Percentiles rank a stretch among this genome's conserved stretches.
phyloP scores from a whole-genome alignment of 2,329 filamentous ascomycete genomes.

The Macrophomina phaseolina region DNA sequence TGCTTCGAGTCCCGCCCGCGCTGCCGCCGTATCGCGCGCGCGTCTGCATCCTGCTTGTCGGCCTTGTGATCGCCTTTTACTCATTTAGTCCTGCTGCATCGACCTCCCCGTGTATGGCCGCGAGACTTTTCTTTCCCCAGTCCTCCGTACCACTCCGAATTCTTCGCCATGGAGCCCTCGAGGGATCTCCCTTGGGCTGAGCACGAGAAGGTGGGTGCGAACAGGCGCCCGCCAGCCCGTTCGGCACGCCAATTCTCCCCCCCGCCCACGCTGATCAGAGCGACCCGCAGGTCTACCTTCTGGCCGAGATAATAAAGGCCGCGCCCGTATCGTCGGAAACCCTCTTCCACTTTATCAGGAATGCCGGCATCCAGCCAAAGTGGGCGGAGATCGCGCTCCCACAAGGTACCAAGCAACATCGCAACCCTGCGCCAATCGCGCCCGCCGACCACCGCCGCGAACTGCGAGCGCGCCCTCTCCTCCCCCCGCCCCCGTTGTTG shows the following conservation, averaged over 20 bases:
- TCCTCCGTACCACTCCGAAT: conserved; percentile 34
- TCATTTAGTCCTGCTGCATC: conserved; percentile 45
- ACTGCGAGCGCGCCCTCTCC: background rate
- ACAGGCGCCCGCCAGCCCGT: conserved; percentile 24
- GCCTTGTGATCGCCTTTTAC: conserved; percentile 42
- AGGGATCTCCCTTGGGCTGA: conserved; percentile 52
- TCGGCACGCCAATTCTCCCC: conserved; percentile 1
- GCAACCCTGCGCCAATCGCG: conserved; percentile 20
- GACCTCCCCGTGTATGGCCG: conserved; percentile 28
- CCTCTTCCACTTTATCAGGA: conserved; percentile 52
- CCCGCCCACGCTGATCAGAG: conserved; percentile 23
- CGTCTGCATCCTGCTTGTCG: conserved; percentile 31
- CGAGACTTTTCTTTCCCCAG: conserved; percentile 36
- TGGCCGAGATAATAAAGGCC: conserved; percentile 60
- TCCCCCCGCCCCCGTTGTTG: background rate
- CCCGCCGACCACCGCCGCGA: conserved; percentile 11
- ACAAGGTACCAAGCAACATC: conserved; percentile 47
- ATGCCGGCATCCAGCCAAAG: conserved; percentile 50
- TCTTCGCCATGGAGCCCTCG: conserved; percentile 48
- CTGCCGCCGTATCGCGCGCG: conserved; percentile 26
- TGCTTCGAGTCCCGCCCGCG: conserved; percentile 31
- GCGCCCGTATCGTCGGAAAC: conserved; percentile 50
- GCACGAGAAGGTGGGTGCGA: conserved; percentile 52
- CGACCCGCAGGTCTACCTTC: conserved; percentile 46
- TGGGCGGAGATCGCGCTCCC: conserved; percentile 59